Base-by-base conservation (phyloP, 2,329 filamentous ascomycete genomes). In the Periconia sp. region DNA sequence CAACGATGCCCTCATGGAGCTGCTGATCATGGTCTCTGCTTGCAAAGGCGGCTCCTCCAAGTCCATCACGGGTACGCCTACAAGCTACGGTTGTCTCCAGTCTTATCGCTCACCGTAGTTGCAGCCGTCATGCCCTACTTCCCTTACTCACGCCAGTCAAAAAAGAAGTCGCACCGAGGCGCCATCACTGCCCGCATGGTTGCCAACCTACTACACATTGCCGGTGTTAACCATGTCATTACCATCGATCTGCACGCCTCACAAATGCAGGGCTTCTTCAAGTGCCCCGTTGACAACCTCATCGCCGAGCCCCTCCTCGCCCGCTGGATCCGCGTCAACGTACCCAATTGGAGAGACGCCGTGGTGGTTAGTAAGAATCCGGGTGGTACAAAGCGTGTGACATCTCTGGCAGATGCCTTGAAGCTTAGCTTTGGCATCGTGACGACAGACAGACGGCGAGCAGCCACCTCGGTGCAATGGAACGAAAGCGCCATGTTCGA, bases 211-310 rank as follows among this genome's bases (percentile, higher is more conserved):
- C 84, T 99, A 57, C 83, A 88, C 48, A 88, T 99, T 43, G 94
- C 94, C 37, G 94, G 94, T 40, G 91, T 99, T 55, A 91, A 95
- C 73, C 94, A 99, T 77, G 89, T 99, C 69, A 92, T 99, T 62
- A 99, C 94, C 12, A 88, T 99, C 65, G 94, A 99, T 67, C 81
- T 99, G 21, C 94, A 99, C 75, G 82, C 83, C 63, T 75, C 79
- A n/a, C 94, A 97, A 76, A 97, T 97, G 90, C 94, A 99, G 74
- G 94, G 94, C 45, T 99, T 99, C 76, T 99, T 99, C 80, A 89
- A 89, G 65, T 96, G 92, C 59, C 94, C 94, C 0, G 92, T 99
- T 47, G 94, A 99, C 73, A 97, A 99, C 66, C 85, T 99, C 39
- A 90, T 96, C 60, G 94, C 94, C 37, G 94, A 99, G 70, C 92